phyloP scores from a whole-genome alignment of 345 rosid genomes.

The Heritiera littoralis region DNA sequence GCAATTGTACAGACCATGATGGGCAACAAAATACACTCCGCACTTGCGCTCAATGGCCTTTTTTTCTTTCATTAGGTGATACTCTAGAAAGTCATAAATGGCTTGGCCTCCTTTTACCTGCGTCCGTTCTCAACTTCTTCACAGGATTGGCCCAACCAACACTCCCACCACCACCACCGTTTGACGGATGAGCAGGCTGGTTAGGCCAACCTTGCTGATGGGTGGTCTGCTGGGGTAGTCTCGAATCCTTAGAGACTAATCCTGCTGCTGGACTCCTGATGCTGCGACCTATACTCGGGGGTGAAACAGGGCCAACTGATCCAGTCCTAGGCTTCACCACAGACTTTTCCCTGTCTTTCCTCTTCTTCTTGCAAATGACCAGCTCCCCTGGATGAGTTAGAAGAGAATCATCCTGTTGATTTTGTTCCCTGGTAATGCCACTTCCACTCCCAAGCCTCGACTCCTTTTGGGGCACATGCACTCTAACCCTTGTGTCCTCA shows the following conservation, averaged over 20 bases:
- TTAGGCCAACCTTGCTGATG: slow-evolving; percentile 78
- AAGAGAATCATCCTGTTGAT: slow-evolving; percentile 68
- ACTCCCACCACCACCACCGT: slow-evolving; percentile 44
- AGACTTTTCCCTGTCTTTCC: slow-evolving; percentile 93
- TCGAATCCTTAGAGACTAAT: slow-evolving; percentile 55
- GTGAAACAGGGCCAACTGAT: slow-evolving; percentile 77
- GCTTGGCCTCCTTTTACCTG: slow-evolving; percentile 90
- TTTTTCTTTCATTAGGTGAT: slow-evolving; percentile 9
- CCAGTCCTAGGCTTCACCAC: slow-evolving; percentile 60
- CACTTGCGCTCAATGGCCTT: slow-evolving; percentile 19
- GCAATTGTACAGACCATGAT: slow-evolving; percentile 33
- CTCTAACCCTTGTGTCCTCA: slow-evolving; percentile 76
- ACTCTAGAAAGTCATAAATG: slow-evolving; percentile 51
- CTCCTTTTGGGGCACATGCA: slow-evolving; percentile 69
- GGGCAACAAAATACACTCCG: slow-evolving; percentile 23
- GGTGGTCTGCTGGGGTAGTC: slow-evolving; percentile 42
- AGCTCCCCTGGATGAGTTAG: slow-evolving; percentile 88
- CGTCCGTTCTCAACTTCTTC: slow-evolving; percentile 93
- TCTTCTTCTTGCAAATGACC: slow-evolving; percentile 97
- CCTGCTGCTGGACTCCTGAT: slow-evolving; percentile 57
- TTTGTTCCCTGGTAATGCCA: slow-evolving; percentile 48
- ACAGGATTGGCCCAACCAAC: slow-evolving; percentile 99
- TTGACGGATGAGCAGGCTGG: slow-evolving; percentile 58
- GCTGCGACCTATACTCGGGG: slow-evolving; percentile 65
- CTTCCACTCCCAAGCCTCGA: slow-evolving; percentile 60